A percentile compares a stretch with the other conserved stretches of the same genome.
Conservation (phyloP, 176 grass and related monocot species). For the Cymbopogon citratus region DNA sequence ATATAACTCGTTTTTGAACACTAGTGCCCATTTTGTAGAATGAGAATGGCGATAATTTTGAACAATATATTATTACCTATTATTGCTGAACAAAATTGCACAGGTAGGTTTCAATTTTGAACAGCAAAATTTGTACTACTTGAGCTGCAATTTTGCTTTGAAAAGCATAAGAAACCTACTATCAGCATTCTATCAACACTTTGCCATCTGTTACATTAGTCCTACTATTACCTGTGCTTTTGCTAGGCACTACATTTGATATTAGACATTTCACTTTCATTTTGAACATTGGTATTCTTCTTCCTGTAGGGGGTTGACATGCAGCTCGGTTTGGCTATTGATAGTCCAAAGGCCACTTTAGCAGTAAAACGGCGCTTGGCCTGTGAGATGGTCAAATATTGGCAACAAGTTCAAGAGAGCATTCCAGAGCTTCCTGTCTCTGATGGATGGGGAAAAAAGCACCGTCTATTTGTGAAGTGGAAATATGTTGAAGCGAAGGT, state of each 20-base stretch:
- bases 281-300: slow-evolving; percentile 12
- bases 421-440: slow-evolving; percentile 58
- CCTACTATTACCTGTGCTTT: neutral
- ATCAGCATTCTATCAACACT: neutral
- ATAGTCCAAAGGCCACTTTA: slow-evolving; percentile 88
- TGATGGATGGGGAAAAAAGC: slow-evolving; percentile 85
- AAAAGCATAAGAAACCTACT: slow-evolving; percentile 8
- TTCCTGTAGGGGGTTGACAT: slow-evolving; percentile 69
- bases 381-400: slow-evolving; percentile 98
- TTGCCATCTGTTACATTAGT: neutral
- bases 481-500: slow-evolving; percentile 97
- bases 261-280: neutral
- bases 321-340: slow-evolving; percentile 96
- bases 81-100: neutral
- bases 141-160: neutral
- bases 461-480: slow-evolving; percentile 85
- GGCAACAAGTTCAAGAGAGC: slow-evolving; percentile 78
- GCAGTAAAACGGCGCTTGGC: slow-evolving; percentile 94
- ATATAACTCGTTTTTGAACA: neutral
- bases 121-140: neutral
- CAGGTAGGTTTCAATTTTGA: neutral
- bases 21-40: neutral
- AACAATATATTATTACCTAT: neutral
- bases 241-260: neutral
- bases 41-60: neutral